phyloP scores from a whole-genome alignment of 2,329 filamentous ascomycete species.

The Pestalotiopsis fici region DNA sequence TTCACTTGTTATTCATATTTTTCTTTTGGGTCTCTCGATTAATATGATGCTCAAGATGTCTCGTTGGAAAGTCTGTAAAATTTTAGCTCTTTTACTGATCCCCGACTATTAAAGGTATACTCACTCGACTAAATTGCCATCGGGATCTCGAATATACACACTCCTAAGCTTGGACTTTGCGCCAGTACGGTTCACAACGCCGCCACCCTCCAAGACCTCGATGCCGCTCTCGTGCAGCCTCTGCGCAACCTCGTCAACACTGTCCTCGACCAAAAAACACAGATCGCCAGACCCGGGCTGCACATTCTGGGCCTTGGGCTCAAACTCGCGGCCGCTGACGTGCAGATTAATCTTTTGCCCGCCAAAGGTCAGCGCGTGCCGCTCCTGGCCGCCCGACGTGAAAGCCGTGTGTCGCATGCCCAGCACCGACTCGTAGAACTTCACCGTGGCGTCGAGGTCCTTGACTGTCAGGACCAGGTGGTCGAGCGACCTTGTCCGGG shows the following conservation, averaged over 20 bases:
- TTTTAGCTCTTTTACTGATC: neutral
- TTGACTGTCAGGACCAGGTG: slow-evolving; percentile 62
- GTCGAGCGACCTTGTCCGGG: slow-evolving; percentile 50
- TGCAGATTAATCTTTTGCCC: slow-evolving; percentile 64
- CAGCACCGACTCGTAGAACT: slow-evolving; percentile 56
- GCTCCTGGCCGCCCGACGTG: slow-evolving; percentile 32
- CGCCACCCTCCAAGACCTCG: slow-evolving; percentile 49
- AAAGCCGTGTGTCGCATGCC: slow-evolving; percentile 60
- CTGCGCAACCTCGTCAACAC: slow-evolving; percentile 46
- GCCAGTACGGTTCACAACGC: slow-evolving; percentile 56
- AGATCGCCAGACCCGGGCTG: slow-evolving; percentile 59
- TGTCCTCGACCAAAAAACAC: slow-evolving; percentile 57
- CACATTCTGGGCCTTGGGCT: slow-evolving; percentile 56
- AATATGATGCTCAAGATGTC: neutral
- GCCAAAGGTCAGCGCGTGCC: slow-evolving; percentile 59
- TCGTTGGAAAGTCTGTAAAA: slow-evolving; percentile 8
- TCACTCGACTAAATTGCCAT: slow-evolving; percentile 64
- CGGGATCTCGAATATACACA: slow-evolving; percentile 62
- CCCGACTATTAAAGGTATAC: slow-evolving; percentile 19
- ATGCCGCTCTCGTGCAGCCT: slow-evolving; percentile 43
- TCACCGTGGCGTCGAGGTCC: slow-evolving; percentile 46
- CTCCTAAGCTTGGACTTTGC: slow-evolving; percentile 56
- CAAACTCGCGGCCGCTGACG: slow-evolving; percentile 57
- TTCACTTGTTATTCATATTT: too few species aligned
- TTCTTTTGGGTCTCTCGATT: too few species aligned